phyloP scores from a whole-genome alignment of 2,329 filamentous ascomycete species.

The Trichophyton schoenleinii region DNA sequence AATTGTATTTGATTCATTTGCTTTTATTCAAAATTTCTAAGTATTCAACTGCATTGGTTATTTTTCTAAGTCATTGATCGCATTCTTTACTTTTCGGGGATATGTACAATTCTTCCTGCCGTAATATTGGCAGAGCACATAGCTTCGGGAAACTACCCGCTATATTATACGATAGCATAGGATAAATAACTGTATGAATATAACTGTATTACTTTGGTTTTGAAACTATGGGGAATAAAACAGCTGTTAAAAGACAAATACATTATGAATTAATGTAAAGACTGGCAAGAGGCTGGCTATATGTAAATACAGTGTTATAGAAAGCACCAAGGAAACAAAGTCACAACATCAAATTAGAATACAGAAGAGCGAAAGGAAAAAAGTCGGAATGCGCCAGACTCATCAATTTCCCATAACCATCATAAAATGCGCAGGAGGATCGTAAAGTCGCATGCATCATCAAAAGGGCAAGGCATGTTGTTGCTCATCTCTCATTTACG shows the following conservation, averaged over 20 bases:
- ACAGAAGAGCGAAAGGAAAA: not conserved
- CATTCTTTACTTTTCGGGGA: not conserved
- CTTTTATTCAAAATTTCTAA: not conserved
- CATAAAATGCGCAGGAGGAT: not conserved
- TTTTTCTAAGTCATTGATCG: not conserved
- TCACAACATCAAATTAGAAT: not conserved
- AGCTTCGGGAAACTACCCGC: not conserved
- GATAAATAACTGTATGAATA: not conserved
- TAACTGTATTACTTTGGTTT: not conserved
- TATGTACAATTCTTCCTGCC: not conserved
- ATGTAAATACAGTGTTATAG: not conserved
- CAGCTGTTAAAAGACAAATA: not conserved
- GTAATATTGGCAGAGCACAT: not conserved
- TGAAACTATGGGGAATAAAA: no score
- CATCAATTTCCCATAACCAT: not conserved
- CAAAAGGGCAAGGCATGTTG: not conserved
- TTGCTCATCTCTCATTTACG: not conserved
- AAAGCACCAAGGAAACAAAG: not conserved
- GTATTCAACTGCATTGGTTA: not conserved
- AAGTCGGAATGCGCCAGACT: not conserved
- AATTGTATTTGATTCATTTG: not conserved
- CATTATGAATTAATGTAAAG: not conserved
- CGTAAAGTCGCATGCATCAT: not conserved
- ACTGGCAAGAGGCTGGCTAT: not conserved
- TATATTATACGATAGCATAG: not conserved